Base-by-base conservation (phyloP, 768 basidiomycete species). In the Tephrocybe rancida region DNA sequence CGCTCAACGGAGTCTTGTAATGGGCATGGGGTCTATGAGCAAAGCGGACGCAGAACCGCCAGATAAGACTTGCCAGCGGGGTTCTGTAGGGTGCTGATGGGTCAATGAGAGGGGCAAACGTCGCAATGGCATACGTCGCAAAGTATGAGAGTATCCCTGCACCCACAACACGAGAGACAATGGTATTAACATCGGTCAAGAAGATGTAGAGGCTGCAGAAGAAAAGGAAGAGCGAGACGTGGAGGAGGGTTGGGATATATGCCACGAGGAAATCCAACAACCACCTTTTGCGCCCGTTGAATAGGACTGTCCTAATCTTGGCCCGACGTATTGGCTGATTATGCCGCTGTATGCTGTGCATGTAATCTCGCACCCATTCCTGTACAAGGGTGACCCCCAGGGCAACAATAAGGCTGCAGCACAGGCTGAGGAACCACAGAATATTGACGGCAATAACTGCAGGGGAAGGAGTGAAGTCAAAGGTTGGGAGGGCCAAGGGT, bases 361-460 rank as follows among this genome's bases (percentile, higher is more conserved):
- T 16, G 37, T 46, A 52, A 16, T 52, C 34, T n/a, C n/a, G n/a
- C n/a, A n/a, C n/a, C n/a, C n/a, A n/a, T n/a, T n/a, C n/a, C n/a
- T 34, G 45, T 2, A 48, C n/a, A 9, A 68, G 46, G 21, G 65
- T 70, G 16, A 63, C 67, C 24, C 64, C 35, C 18, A 68, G 44
- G 6, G 60, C 69, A 16, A 61, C 59, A 8, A 60, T 55, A 7
- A 70, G 58, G 21, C 60, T 65, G n/a, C n/a, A n/a, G n/a, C n/a
- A n/a, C n/a, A n/a, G n/a, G n/a, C n/a, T n/a, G n/a, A 70, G 59
- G 39, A 69, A 69, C 67, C 66, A 68, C 18, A 66, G 55, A 14
- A 67, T 57, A 38, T 69, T 70, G 42, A 70, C 56, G 3, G 61
- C 51, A 26, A 68, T 51, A 25, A 52, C 61, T n/a, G 62, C 47